Base-by-base conservation (phyloP, 805 yeast genomes). In the Debaryomyces tyrocola region DNA sequence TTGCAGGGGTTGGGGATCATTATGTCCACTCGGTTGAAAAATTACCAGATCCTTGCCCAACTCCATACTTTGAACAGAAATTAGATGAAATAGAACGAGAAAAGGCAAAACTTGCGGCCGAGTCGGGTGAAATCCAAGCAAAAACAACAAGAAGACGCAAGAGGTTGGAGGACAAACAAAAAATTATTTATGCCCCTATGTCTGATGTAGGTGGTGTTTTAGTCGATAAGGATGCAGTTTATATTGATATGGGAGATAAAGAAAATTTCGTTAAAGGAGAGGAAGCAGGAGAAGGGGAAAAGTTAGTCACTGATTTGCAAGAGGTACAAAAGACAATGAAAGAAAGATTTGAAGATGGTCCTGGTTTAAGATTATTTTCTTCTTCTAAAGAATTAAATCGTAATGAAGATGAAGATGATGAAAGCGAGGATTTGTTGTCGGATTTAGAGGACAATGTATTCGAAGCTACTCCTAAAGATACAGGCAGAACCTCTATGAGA, bases 181-280 rank as follows among this genome's bases (percentile, higher is more conserved):
- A 91, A 64, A 82, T 90, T 54, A 90, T 94, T 2, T 94, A 95
- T 66, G 99, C 99, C 0, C 99, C 99, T 41, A 94, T 94, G 99
- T 88, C 97, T 40, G 98, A 94, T 67, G 97, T 94, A n/a, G 97
- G 97, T 47, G 99, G 99, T 64, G 96, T 94, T 33, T 74, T 94
- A 54, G 90, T 94, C 50, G 99, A 94, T 70, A 91, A 87, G 62
- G 99, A 94, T 72, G 97, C 99, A 7, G 99, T 94, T 2, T 94
- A 91, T 59, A 89, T 94, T 49, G 97, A 87, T 57, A 82, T 87
- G 7, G 90, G 90, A 1, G 71, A 70, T 20, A 67, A 63, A 36
- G 77, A 75, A 43, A 63, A 77, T 34, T 87, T 87, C 63, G 80
- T 77, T 14, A 75, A 80, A 1, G 86, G 87, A 36, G 78, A 79